phyloP scores from a whole-genome alignment of 2,329 filamentous ascomycete species.

The Periconia sp. region DNA sequence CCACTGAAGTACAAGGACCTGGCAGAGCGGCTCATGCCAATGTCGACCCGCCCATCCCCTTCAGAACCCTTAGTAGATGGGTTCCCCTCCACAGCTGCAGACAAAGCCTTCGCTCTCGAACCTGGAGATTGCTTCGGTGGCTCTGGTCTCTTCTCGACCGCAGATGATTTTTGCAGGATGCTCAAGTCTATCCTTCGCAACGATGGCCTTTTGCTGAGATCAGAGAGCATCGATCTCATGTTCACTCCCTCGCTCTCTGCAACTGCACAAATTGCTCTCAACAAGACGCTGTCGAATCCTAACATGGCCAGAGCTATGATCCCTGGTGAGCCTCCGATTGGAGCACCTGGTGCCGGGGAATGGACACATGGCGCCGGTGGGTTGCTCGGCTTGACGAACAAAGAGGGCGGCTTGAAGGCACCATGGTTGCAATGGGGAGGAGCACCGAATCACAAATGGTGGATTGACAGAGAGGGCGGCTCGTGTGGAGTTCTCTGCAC shows the following conservation, averaged over 20 bases:
- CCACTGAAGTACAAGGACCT: constrained; percentile 16
- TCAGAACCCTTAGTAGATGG: constrained; percentile 13
- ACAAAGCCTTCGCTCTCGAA: constrained; percentile 3
- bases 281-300: constrained; percentile 9
- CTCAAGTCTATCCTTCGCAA: constrained; percentile 23
- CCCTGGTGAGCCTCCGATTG: constrained; percentile 19
- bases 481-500: constrained; percentile 32
- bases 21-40: constrained; percentile 22
- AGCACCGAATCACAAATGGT: constrained; percentile 31
- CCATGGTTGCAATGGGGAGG: constrained; percentile 28
- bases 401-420: constrained; percentile 17
- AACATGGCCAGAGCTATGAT: constrained; percentile 17
- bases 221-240: constrained; percentile 19
- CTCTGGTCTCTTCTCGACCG: constrained; percentile 21
- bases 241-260: too few species aligned
- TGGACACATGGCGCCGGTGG: constrained; percentile 25
- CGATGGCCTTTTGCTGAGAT: constrained; percentile 22
- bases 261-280: too few species aligned
- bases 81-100: neutral
- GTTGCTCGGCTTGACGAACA: constrained; percentile 18
- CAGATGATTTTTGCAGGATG: constrained; percentile 24
- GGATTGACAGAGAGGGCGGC: constrained; percentile 32
- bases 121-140: constrained; percentile 26
- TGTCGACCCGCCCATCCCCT: constrained; percentile 12
- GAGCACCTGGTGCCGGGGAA: constrained; percentile 12